A percentile compares a stretch with the other conserved stretches of the same genome.
Conservation (phyloP, 345 rosid genomes). For the Erucastrum elatum region DNA sequence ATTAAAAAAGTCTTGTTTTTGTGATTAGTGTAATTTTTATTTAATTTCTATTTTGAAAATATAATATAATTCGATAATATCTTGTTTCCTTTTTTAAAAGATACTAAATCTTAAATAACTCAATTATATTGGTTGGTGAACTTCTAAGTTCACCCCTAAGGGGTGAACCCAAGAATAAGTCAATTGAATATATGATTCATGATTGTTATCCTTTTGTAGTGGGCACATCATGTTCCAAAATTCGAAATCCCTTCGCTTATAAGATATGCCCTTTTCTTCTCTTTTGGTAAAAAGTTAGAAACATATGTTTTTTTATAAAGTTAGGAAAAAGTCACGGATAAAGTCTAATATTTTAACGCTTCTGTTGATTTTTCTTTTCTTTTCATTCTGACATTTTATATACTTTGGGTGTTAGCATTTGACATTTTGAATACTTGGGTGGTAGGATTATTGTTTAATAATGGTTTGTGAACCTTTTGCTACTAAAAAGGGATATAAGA, state of each 20-base stretch:
- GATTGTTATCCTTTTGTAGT: conserved; percentile 7
- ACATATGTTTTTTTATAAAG: neutral
- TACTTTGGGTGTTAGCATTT: neutral
- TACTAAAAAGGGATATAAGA: neutral
- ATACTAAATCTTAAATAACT: too few relatives aligned
- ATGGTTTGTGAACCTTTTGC: neutral
- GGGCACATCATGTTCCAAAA: conserved; percentile 37
- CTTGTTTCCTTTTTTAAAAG: too few relatives aligned
- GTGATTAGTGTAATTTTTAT: too few relatives aligned
- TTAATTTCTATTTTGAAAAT: too few relatives aligned
- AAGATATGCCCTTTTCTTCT: conserved; percentile 35
- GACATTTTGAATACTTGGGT: neutral
- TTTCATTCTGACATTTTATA: neutral
- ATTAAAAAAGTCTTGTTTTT: too few relatives aligned
- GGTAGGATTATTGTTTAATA: neutral
- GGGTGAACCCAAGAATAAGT: too few relatives aligned
- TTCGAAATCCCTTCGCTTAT: conserved; percentile 31
- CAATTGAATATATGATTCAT: too few relatives aligned
- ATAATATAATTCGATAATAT: too few relatives aligned
- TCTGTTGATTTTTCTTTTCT: neutral
- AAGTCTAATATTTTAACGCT: neutral
- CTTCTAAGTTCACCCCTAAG: too few relatives aligned
- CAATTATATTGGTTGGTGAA: too few relatives aligned
- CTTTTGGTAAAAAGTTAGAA: conserved; percentile 22
- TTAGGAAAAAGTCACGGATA: neutral